A percentile compares a stretch with the other conserved stretches of the same genome.
phyloP scores from a whole-genome alignment of 2,329 filamentous ascomycete genomes.

The Trichoderma breve region DNA sequence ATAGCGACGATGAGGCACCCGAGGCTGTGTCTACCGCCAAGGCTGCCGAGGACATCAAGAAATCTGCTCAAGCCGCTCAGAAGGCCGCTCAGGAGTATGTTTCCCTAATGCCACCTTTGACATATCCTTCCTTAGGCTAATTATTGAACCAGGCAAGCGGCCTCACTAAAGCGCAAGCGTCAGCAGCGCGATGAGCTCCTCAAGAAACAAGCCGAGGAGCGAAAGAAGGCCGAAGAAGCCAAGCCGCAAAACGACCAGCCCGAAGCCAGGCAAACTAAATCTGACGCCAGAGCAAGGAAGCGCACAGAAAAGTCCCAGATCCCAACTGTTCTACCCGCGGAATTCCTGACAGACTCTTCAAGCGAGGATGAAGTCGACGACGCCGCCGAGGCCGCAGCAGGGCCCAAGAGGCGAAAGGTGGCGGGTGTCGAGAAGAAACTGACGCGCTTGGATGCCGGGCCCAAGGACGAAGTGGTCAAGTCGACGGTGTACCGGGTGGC shows the following conservation, averaged over 20 bases:
- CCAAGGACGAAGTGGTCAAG: conserved; percentile 50
- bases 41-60: conserved; percentile 46
- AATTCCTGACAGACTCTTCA: conserved; percentile 54
- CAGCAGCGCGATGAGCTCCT: conserved; percentile 53
- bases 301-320: conserved; percentile 38
- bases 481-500: conserved; percentile 54
- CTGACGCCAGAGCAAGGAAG: conserved; percentile 21
- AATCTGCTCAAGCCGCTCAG: conserved; percentile 46
- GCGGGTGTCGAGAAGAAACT: conserved; percentile 40
- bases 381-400: conserved; percentile 26
- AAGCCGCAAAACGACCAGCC: conserved; percentile 24
- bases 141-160: conserved; percentile 43
- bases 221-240: conserved; percentile 39
- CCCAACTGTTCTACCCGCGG: conserved; percentile 50
- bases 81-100: conserved; percentile 53
- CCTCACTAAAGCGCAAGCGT: conserved; percentile 53
- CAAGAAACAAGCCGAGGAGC: conserved; percentile 54
- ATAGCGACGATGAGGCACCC: conserved; percentile 55
- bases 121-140: neutral
- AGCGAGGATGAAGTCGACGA: conserved; percentile 40
- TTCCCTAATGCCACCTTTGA: neutral
- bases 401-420: conserved; percentile 46
- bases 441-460: conserved; percentile 38
- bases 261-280: conserved; percentile 11
- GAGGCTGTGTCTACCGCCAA: conserved; percentile 56